phyloP scores from a whole-genome alignment of 768 basidiomycete species.

The Atractiella rhizophila region DNA sequence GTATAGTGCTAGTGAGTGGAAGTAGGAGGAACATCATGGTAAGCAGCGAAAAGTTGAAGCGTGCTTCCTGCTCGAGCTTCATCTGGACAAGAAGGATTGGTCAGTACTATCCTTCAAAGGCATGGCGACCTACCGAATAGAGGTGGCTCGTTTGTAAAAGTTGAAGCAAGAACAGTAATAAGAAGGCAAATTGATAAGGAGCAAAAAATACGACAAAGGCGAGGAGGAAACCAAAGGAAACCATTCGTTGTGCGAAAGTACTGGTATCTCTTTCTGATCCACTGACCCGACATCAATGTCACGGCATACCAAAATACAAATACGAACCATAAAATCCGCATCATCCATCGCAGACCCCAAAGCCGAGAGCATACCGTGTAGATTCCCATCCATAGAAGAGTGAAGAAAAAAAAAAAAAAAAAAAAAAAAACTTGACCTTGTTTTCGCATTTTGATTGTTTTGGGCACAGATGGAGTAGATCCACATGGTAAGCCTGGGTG shows the following conservation, averaged over 20 bases:
- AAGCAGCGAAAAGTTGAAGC: slow-evolving; percentile 24
- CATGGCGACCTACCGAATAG: not conserved
- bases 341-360: not conserved
- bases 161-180: slow-evolving; percentile 60
- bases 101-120: not conserved
- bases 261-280: too few species aligned
- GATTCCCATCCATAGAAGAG: not conserved
- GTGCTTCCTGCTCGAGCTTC: not conserved
- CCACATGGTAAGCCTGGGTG: too few species aligned
- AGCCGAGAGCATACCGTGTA: not conserved
- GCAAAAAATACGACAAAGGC: slow-evolving; percentile 44
- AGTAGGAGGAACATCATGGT: slow-evolving; percentile 57
- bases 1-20: slow-evolving; percentile 46
- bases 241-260: too few species aligned
- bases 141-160: slow-evolving; percentile 32
- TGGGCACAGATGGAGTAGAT: too few species aligned
- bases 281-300: slow-evolving; percentile 40
- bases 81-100: not conserved
- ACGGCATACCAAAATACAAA: slow-evolving; percentile 27
- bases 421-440: too few species aligned
- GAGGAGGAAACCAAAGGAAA: slow-evolving; percentile 34
- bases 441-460: too few species aligned
- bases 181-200: slow-evolving; percentile 80
- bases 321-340: slow-evolving; percentile 20
- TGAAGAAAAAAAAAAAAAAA: too few species aligned